Percentiles rank a stretch among this genome's conserved stretches.
Conservation (phyloP, 2,329 filamentous ascomycete species). For the Diaporthe longicolla region DNA sequence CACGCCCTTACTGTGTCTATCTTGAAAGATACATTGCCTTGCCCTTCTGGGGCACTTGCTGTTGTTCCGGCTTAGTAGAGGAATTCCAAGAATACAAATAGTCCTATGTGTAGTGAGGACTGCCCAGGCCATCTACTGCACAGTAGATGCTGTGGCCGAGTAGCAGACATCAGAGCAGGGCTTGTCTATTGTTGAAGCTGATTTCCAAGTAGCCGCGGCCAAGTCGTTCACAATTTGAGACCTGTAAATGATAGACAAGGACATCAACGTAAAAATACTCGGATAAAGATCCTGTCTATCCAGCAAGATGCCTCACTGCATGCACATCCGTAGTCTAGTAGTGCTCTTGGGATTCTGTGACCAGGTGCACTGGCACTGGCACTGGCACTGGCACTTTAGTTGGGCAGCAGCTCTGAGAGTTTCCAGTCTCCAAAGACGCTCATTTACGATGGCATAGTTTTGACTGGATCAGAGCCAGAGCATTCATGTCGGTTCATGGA, state of each 20-base stretch:
- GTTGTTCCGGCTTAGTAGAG: too few relatives aligned
- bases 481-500: not conserved
- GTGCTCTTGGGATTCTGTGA: not conserved
- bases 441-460: not conserved
- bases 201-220: not conserved
- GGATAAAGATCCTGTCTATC: not conserved
- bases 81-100: too few relatives aligned
- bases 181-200: not conserved
- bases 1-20: too few relatives aligned
- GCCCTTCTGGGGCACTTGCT: too few relatives aligned
- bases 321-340: not conserved
- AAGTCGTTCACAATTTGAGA: too few relatives aligned
- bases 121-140: not conserved
- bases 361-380: too few relatives aligned
- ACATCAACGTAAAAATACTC: too few relatives aligned
- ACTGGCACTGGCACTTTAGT: not conserved
- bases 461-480: not conserved
- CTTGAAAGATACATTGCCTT: too few relatives aligned
- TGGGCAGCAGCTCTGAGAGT: not conserved
- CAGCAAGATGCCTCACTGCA: not conserved
- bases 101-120: not conserved
- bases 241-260: too few relatives aligned
- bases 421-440: not conserved
- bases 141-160: too few relatives aligned
- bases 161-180: too few relatives aligned